A percentile compares a stretch with the other conserved stretches of the same genome.
These are phyloP conservation scores for Paecilomyces variotii DNA, from an alignment of 2,329 filamentous ascomycete species.

Conservation along the genomic window DNA sequence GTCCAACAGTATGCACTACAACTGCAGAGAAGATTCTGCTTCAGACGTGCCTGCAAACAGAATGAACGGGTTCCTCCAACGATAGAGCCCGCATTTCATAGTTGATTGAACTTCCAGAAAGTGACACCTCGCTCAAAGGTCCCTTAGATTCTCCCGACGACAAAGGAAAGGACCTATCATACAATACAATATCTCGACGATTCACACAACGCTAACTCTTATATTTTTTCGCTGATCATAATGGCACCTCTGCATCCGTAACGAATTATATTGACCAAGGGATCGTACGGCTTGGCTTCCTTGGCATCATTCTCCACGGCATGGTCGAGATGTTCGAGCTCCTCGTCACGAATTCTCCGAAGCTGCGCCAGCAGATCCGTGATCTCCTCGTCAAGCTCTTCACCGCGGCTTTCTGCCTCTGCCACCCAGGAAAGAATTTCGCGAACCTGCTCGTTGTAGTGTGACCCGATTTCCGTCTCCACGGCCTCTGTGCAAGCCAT, in stretches of 20 bases:
- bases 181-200: not conserved
- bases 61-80: not conserved
- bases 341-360: constrained; percentile 83
- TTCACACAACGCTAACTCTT: constrained; percentile 4
- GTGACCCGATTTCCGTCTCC: constrained; percentile 92
- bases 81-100: not conserved
- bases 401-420: constrained; percentile 66
- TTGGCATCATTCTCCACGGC: constrained; percentile 90
- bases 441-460: constrained; percentile 90
- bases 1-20: not conserved
- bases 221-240: constrained; percentile 60
- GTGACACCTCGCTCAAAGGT: not conserved
- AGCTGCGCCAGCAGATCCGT: constrained; percentile 63
- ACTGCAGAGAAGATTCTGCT: not conserved
- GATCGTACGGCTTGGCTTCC: constrained; percentile 79
- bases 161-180: not conserved
- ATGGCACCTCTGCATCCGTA: constrained; percentile 89
- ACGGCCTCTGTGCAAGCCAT: constrained; percentile 99
- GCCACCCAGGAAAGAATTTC: constrained; percentile 72
- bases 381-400: constrained; percentile 73
- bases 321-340: constrained; percentile 92
- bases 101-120: not conserved
- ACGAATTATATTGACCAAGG: constrained; percentile 78
- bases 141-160: not conserved
- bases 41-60: not conserved